phyloP scores from a whole-genome alignment of 2,329 filamentous ascomycete genomes.

The Capronia americana region DNA sequence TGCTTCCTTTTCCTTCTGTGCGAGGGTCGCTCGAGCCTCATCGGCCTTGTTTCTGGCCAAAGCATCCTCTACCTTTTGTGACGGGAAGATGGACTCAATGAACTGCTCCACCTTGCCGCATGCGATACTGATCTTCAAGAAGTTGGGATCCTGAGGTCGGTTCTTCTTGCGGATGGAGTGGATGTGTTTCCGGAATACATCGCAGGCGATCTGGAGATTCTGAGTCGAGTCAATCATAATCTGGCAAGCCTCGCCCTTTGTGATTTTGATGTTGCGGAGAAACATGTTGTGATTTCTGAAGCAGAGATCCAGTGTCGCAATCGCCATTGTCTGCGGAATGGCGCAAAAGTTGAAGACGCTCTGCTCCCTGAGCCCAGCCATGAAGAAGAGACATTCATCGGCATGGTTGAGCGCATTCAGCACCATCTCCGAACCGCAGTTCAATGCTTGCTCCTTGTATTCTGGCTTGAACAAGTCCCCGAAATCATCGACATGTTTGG shows the following conservation, averaged over 20 bases:
- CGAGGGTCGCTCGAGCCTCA: slow-evolving; percentile 12
- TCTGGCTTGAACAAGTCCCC: slow-evolving; percentile 87
- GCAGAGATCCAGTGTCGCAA: slow-evolving; percentile 87
- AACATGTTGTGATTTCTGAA: slow-evolving; percentile 92
- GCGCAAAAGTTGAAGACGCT: slow-evolving; percentile 99
- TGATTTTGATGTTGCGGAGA: slow-evolving; percentile 90
- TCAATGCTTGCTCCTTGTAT: slow-evolving; percentile 76
- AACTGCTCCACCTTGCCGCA: slow-evolving; percentile 74
- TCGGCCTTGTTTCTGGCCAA: slow-evolving; percentile 59
- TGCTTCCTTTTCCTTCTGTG: slow-evolving; percentile 57
- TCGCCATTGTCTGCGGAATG: slow-evolving; percentile 96
- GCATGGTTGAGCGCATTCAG: slow-evolving; percentile 84
- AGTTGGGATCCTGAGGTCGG: slow-evolving; percentile 90
- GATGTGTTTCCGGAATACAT: slow-evolving; percentile 78
- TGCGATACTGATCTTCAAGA: slow-evolving; percentile 85
- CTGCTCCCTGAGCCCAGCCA: slow-evolving; percentile 92
- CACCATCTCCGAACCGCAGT: slow-evolving; percentile 93
- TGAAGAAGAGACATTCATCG: slow-evolving; percentile 96
- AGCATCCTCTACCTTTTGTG: slow-evolving; percentile 69
- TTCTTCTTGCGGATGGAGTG: slow-evolving; percentile 91
- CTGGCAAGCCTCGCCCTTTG: slow-evolving; percentile 88
- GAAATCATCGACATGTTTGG: slow-evolving; percentile 88
- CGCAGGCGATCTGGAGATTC: slow-evolving; percentile 80
- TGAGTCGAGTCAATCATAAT: slow-evolving; percentile 94
- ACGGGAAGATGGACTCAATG: slow-evolving; percentile 90